phyloP scores from a whole-genome alignment of 2,329 filamentous ascomycete genomes.

The Exophiala aquamarina region DNA sequence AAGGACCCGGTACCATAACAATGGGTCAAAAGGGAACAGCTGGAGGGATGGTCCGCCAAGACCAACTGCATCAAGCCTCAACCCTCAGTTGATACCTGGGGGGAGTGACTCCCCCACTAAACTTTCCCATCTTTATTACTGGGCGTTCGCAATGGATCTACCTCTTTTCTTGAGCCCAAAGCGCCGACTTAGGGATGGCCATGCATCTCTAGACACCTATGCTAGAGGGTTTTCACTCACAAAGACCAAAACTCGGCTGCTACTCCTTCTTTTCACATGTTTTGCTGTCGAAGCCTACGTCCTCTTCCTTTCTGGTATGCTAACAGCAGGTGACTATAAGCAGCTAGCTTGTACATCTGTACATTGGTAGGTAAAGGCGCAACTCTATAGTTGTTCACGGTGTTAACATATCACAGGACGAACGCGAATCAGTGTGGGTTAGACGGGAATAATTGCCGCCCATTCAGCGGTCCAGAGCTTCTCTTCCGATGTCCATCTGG shows the following conservation, averaged over 20 bases:
- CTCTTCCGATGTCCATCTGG: conserved; percentile 59
- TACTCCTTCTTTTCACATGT: not conserved
- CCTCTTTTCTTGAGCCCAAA: not conserved
- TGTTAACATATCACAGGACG: not conserved
- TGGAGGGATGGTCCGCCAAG: too few species aligned
- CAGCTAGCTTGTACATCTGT: not conserved
- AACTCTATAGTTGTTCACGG: not conserved
- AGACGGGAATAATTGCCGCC: conserved; percentile 57
- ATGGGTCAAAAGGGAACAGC: too few species aligned
- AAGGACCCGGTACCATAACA: too few species aligned
- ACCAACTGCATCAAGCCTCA: too few species aligned
- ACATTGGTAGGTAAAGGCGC: not conserved
- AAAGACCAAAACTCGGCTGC: not conserved
- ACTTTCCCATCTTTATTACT: too few species aligned
- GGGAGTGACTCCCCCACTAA: too few species aligned
- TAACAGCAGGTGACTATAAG: not conserved
- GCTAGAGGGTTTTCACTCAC: not conserved
- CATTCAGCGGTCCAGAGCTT: conserved; percentile 52
- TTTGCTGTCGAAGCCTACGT: not conserved
- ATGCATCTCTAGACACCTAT: too few species aligned
- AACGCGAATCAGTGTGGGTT: conserved; percentile 46
- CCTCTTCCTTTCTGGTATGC: not conserved
- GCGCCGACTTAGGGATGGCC: too few species aligned
- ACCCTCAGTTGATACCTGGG: too few species aligned
- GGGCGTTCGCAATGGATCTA: too few species aligned